Conservation (phyloP, 1,284 basidiomycete species). For the Chalciporus piperatoides region DNA sequence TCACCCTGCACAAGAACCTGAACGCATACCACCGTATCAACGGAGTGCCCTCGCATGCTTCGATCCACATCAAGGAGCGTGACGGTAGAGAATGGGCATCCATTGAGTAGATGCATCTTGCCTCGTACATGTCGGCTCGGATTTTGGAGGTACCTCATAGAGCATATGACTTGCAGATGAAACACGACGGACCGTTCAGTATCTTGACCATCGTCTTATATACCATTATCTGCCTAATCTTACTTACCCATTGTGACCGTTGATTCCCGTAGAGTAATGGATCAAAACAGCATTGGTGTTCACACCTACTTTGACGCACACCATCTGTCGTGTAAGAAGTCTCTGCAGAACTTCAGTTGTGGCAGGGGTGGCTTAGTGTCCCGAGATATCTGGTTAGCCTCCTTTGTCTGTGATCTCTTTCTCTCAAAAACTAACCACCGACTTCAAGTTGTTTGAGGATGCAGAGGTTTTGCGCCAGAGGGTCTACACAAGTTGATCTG, state of each 20-base stretch:
- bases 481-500: too few species aligned
- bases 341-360: too few species aligned
- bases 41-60: constrained; percentile 72
- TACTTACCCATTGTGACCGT: constrained; percentile 15
- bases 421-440: too few species aligned
- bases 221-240: constrained; percentile 30
- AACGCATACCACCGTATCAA: constrained; percentile 91
- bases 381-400: too few species aligned
- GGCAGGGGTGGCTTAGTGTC: too few species aligned
- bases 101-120: constrained; percentile 21
- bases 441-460: too few species aligned
- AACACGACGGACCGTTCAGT: not conserved
- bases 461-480: too few species aligned
- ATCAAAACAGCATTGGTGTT: not conserved
- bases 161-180: constrained; percentile 15
- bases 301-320: not conserved
- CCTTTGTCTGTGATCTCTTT: too few species aligned
- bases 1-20: constrained; percentile 96
- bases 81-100: constrained; percentile 29
- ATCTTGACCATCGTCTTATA: constrained; percentile 13
- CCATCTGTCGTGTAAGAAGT: too few species aligned
- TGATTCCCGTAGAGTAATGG: not conserved
- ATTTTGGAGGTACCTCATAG: not conserved
- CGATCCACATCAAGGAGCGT: constrained; percentile 55
- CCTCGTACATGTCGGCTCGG: not conserved